Percentiles rank a stretch among this genome's conserved stretches.
phyloP scores from a whole-genome alignment of 1,284 basidiomycete species.

The Pisolithus thermaeus region DNA sequence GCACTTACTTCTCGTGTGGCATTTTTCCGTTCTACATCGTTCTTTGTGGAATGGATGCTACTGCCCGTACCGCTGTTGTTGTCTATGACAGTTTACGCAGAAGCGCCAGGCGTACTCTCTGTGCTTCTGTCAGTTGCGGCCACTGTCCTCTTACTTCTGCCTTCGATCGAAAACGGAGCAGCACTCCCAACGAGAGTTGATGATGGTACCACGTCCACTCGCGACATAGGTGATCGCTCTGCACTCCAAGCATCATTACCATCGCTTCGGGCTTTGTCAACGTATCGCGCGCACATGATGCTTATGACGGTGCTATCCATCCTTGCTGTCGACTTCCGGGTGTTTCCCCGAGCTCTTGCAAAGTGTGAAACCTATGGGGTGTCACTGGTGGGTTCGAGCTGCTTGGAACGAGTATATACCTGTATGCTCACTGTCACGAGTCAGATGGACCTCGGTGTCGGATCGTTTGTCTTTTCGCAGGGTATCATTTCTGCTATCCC shows the following conservation, averaged over 20 bases:
- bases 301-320: slow-evolving; percentile 89
- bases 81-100: slow-evolving; percentile 72
- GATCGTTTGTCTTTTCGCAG: slow-evolving; percentile 93
- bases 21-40: slow-evolving; percentile 31
- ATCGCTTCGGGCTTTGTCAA: slow-evolving; percentile 70
- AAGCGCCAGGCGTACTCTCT: slow-evolving; percentile 50
- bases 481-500: slow-evolving; percentile 85
- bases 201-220: slow-evolving; percentile 14
- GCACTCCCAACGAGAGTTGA: slow-evolving; percentile 43
- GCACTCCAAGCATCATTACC: slow-evolving; percentile 19
- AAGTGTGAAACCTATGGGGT: slow-evolving; percentile 96
- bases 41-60: slow-evolving; percentile 56
- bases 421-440: slow-evolving; percentile 5
- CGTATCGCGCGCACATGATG: slow-evolving; percentile 95
- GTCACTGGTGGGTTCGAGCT: slow-evolving; percentile 61
- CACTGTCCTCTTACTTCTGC: slow-evolving; percentile 37
- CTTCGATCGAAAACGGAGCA: slow-evolving; percentile 39
- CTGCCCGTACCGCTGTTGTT: slow-evolving; percentile 75
- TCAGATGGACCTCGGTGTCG: slow-evolving; percentile 97
- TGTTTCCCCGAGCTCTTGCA: slow-evolving; percentile 84
- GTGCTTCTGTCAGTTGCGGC: slow-evolving; percentile 43
- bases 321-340: slow-evolving; percentile 91
- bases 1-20: slow-evolving; percentile 45
- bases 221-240: slow-evolving; percentile 3
- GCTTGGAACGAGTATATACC: not conserved